These are phyloP conservation scores for Wickerhamomyces sydowiorum DNA, from an alignment of 805 yeast genomes.

Conservation along the genomic window DNA sequence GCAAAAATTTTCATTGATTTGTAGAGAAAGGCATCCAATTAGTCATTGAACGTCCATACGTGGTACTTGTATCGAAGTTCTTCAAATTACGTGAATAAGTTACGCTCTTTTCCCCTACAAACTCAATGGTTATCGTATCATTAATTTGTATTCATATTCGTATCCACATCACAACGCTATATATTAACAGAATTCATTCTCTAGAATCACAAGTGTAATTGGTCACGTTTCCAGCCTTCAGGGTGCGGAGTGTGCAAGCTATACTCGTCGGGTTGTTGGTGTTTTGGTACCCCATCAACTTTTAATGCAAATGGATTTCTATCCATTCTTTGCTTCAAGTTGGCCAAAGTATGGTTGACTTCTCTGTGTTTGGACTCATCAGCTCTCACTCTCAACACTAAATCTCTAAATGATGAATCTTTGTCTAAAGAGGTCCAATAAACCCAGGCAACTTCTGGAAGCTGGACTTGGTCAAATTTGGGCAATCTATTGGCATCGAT, in stretches of 20 bases:
- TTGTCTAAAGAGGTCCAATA: constrained; percentile 54
- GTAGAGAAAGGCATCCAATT: no score
- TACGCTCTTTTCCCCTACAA: no score
- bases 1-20: no score
- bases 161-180: no score
- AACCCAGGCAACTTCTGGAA: constrained; percentile 55
- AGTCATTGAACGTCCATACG: no score
- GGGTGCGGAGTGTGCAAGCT: background rate
- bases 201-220: constrained; percentile 2
- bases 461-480: constrained; percentile 35
- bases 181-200: no score
- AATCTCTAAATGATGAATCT: constrained; percentile 49
- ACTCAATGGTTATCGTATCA: no score
- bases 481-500: constrained; percentile 44
- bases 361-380: constrained; percentile 79
- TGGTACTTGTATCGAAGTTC: no score
- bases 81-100: no score
- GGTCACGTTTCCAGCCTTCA: background rate
- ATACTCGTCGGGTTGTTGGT: constrained; percentile 7
- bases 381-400: constrained; percentile 59
- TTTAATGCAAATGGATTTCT: constrained; percentile 63
- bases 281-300: constrained; percentile 18
- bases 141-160: no score
- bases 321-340: constrained; percentile 45
- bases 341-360: constrained; percentile 73